Percentiles rank a stretch among this genome's conserved stretches.
Conservation (phyloP, 208 protist species). For the Crithidia thermophila region DNA sequence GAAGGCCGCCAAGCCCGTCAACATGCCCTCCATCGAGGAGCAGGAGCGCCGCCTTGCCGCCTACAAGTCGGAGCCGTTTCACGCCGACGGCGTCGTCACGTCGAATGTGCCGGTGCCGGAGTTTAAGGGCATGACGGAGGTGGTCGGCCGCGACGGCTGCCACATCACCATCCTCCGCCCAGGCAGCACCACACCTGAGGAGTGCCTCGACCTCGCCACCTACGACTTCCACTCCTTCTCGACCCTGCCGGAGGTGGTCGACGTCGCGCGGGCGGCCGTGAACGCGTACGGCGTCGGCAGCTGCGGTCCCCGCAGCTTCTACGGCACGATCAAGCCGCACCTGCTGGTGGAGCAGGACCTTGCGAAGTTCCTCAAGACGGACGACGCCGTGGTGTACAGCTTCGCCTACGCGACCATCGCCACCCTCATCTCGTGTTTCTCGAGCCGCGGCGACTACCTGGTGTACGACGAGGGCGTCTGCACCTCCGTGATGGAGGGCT, state of each 20-base stretch:
- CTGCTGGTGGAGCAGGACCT: slow-evolving; percentile 92
- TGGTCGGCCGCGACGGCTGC: slow-evolving; percentile 54
- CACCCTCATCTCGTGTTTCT: slow-evolving; percentile 96
- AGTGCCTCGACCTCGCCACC: slow-evolving; percentile 91
- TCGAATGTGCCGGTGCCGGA: slow-evolving; percentile 54
- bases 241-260: slow-evolving; percentile 77
- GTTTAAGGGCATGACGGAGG: slow-evolving; percentile 47
- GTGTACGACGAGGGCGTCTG: slow-evolving; percentile 90
- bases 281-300: slow-evolving; percentile 96
- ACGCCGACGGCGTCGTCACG: slow-evolving; percentile 34
- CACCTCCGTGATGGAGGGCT: slow-evolving; percentile 88
- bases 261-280: slow-evolving; percentile 83
- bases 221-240: slow-evolving; percentile 95
- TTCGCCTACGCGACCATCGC: slow-evolving; percentile 96
- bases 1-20: slow-evolving; percentile 22
- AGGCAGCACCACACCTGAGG: slow-evolving; percentile 29
- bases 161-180: slow-evolving; percentile 57
- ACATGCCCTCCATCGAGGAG: slow-evolving; percentile 77
- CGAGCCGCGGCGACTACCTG: slow-evolving; percentile 92
- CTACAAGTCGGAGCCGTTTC: slow-evolving; percentile 69
- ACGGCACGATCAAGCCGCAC: slow-evolving; percentile 97
- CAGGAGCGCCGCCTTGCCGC: slow-evolving; percentile 74
- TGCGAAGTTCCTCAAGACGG: slow-evolving; percentile 88
- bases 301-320: slow-evolving; percentile 98
- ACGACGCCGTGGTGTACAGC: slow-evolving; percentile 95